These are phyloP conservation scores for Vanrija sp. DNA, from an alignment of 1,284 basidiomycete genomes.

Conservation along the genomic window DNA sequence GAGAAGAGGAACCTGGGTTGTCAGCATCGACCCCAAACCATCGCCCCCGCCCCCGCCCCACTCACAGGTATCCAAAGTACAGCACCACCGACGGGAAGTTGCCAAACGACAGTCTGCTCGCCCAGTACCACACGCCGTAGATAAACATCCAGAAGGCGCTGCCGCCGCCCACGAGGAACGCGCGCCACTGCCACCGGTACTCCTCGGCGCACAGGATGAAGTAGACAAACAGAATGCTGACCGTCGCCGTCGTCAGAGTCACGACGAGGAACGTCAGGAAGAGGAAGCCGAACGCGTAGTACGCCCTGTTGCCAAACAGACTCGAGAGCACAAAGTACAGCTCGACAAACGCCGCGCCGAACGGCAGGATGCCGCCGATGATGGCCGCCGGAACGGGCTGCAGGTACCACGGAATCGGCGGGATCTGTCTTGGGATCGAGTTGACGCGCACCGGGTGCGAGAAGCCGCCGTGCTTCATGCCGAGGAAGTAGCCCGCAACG, in stretches of 20 bases:
- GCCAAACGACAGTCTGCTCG: conserved; percentile 73
- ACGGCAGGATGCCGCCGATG: conserved; percentile 86
- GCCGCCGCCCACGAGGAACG: conserved; percentile 90
- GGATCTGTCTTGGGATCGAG: conserved; percentile 87
- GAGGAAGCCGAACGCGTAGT: conserved; percentile 94
- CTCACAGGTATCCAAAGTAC: conserved; percentile 82
- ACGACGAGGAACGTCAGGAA: conserved; percentile 83
- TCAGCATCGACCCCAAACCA: neutral
- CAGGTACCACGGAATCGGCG: conserved; percentile 77
- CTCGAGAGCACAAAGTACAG: conserved; percentile 90
- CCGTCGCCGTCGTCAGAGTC: conserved; percentile 80
- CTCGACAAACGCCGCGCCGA: conserved; percentile 93
- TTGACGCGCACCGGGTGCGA: conserved; percentile 81
- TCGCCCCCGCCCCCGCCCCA: neutral
- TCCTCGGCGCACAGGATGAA: conserved; percentile 93
- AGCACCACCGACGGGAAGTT: conserved; percentile 78
- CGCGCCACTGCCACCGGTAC: conserved; percentile 96
- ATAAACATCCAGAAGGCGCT: conserved; percentile 87
- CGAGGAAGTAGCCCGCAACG: conserved; percentile 60
- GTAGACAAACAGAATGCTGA: conserved; percentile 85
- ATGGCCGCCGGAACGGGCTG: conserved; percentile 71
- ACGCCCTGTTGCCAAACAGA: conserved; percentile 87
- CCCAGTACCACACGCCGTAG: conserved; percentile 74
- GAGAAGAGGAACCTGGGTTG: conserved; percentile 60
- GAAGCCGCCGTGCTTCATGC: conserved; percentile 74